These are phyloP conservation scores for Auriscalpium orientale DNA, from an alignment of 768 basidiomycete species.

Conservation along the genomic window DNA sequence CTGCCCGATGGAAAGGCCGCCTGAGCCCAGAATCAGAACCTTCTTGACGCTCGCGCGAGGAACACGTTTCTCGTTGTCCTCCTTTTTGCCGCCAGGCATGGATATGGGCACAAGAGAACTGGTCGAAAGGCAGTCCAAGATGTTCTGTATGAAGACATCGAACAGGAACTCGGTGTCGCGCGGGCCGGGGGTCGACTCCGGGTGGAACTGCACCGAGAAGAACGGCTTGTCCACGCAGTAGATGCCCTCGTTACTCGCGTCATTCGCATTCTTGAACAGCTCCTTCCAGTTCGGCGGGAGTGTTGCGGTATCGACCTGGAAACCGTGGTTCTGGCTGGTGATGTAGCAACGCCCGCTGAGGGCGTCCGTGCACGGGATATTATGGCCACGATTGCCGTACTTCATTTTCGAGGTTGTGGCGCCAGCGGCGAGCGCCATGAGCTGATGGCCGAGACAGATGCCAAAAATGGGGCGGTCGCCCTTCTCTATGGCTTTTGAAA, in stretches of 20 bases:
- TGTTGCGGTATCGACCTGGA: conserved; percentile 78
- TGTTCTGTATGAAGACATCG: conserved; percentile 90
- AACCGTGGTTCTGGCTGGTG: conserved; percentile 98
- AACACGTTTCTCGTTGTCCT: conserved; percentile 68
- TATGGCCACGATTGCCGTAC: conserved; percentile 98
- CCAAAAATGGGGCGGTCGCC: conserved; percentile 89
- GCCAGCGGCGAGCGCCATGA: conserved; percentile 90
- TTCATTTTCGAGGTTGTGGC: conserved; percentile 98
- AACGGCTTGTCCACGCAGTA: conserved; percentile 89
- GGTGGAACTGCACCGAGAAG: conserved; percentile 99
- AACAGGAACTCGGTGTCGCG: conserved; percentile 98
- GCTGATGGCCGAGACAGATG: conserved; percentile 97
- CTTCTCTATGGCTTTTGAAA: conserved; percentile 60
- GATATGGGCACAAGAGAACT: conserved; percentile 47
- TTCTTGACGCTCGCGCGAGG: conserved; percentile 79
- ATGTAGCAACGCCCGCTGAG: conserved; percentile 96
- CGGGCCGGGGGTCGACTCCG: conserved; percentile 93
- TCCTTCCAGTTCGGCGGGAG: conserved; percentile 87
- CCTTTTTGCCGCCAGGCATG: conserved; percentile 75
- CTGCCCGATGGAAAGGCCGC: conserved; percentile 96
- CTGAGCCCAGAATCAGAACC: conserved; percentile 94
- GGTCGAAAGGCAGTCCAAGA: conserved; percentile 63
- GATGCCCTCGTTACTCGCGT: conserved; percentile 95
- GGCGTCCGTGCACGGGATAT: conserved; percentile 94
- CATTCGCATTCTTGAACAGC: conserved; percentile 94